Evolutionary conservation across 192 early-diverging fungal genomes (phyloP), one percentile per base, ranked within the genome.

Genomic region (Glomus cerebriforme): DNA sequence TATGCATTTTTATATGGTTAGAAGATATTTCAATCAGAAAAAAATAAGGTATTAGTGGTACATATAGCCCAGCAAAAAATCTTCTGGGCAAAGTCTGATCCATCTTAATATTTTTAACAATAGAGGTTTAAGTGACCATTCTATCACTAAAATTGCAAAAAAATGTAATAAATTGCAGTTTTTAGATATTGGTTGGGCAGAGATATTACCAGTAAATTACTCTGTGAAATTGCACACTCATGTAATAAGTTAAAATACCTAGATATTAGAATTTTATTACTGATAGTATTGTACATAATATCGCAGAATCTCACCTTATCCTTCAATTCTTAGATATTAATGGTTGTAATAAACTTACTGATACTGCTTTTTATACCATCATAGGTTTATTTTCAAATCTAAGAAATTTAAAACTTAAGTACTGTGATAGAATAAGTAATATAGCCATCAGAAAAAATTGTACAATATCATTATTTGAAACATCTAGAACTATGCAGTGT

Each of bases 361-460:
- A 70, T 70, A 17, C 19, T 22, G 35, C 37, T 35, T 19, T 70
- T 22, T 45, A 43, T 43, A 24, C 5, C 24, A 10, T 43, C 39
- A 22, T n/a, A 70, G 68, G 22, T 70, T 70, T 19, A 22, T 70
- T 6, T 22, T 1, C 19, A 70, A 22, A 70, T 70, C 68, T 70
- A 34, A 70, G 68, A 70, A 70, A n/a, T n/a, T 70, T 70, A 70
- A 43, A 70, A 35, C 68, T 70, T 5, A 43, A 34, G 2, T 2
- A 70, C 2, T 70, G 37, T 70, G 19, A 35, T 45, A 0, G 24
- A 70, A 22, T 70, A 70, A 70, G 3, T 70, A 34, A 70, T 43
- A 70, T 70, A 70, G 68, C 17, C 5, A 70, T 70, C 68, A 70
- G 37, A 70, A 10, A 70, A 70, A 43, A n/a, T 70, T 43, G 19